phyloP scores from a whole-genome alignment of 306 rosid genomes.

The Crotalaria pallida region DNA sequence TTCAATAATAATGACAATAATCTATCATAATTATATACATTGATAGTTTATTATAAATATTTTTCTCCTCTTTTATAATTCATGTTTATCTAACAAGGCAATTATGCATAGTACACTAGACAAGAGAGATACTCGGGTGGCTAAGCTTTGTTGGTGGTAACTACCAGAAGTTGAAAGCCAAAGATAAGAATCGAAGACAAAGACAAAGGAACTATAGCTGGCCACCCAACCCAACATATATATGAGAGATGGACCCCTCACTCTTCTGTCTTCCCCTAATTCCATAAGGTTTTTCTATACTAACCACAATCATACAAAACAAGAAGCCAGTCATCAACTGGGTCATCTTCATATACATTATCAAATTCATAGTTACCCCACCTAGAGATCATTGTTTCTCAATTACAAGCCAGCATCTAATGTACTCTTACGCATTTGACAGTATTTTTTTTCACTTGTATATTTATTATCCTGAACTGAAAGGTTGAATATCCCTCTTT shows the following conservation, averaged over 20 bases:
- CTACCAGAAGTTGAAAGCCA: slow-evolving; percentile 6
- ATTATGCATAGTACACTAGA: slow-evolving; percentile 15
- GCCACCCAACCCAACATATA: slow-evolving; percentile 14
- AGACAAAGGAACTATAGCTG: slow-evolving; percentile 43
- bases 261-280: background rate
- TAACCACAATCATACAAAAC: slow-evolving; percentile 18
- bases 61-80: background rate
- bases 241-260: slow-evolving; percentile 22
- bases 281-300: slow-evolving; percentile 13
- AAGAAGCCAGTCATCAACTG: slow-evolving; percentile 10
- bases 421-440: background rate
- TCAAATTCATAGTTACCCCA: slow-evolving; percentile 21
- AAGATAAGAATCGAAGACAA: slow-evolving; percentile 24
- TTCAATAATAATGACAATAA: slow-evolving; percentile 5
- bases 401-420: background rate
- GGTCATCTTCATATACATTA: background rate
- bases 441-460: background rate
- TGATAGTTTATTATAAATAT: background rate
- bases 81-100: background rate
- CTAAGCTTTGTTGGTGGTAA: background rate
- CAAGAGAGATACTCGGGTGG: background rate
- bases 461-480: background rate
- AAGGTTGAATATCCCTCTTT: background rate
- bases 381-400: background rate
- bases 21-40: background rate